A percentile compares a stretch with the other conserved stretches of the same genome.
phyloP scores from a whole-genome alignment of 306 rosid species.

The barrel medic (Medicago truncatula) region DNA sequence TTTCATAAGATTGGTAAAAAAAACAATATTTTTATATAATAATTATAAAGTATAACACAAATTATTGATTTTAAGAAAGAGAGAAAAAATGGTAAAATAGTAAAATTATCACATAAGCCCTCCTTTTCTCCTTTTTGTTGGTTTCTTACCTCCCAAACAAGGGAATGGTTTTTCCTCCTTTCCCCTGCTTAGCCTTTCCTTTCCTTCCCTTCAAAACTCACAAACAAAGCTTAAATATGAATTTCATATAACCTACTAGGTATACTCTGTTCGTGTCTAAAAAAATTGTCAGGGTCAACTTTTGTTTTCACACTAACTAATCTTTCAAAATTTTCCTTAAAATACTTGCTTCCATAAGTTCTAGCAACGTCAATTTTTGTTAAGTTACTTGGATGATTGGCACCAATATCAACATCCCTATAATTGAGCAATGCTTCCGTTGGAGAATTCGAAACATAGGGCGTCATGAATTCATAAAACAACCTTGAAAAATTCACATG shows the following conservation, averaged over 20 bases:
- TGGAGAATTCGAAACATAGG: constrained; percentile 34
- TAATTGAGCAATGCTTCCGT: constrained; percentile 41
- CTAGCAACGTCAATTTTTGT: neutral
- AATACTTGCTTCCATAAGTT: constrained; percentile 40
- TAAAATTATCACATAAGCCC: too few species aligned
- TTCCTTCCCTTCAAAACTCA: too few species aligned
- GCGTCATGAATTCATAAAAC: constrained; percentile 24
- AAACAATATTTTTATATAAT: too few species aligned
- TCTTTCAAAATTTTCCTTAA: constrained; percentile 34
- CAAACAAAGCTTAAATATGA: too few species aligned
- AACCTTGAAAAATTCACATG: constrained; percentile 12
- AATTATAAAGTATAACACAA: too few species aligned
- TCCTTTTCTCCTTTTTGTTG: too few species aligned
- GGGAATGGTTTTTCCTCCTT: too few species aligned
- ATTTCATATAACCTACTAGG: neutral
- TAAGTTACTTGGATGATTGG: constrained; percentile 35
- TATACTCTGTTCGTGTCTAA: constrained; percentile 43
- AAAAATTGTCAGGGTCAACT: constrained; percentile 43
- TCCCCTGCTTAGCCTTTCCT: too few species aligned
- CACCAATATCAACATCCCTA: constrained; percentile 47
- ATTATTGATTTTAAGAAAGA: too few species aligned
- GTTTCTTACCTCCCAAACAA: too few species aligned
- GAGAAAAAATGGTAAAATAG: too few species aligned
- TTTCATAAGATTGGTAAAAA: too few species aligned
- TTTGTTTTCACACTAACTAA: constrained; percentile 20